phyloP scores from a whole-genome alignment of 2,329 filamentous ascomycete genomes.

The Teratosphaeria destructans region DNA sequence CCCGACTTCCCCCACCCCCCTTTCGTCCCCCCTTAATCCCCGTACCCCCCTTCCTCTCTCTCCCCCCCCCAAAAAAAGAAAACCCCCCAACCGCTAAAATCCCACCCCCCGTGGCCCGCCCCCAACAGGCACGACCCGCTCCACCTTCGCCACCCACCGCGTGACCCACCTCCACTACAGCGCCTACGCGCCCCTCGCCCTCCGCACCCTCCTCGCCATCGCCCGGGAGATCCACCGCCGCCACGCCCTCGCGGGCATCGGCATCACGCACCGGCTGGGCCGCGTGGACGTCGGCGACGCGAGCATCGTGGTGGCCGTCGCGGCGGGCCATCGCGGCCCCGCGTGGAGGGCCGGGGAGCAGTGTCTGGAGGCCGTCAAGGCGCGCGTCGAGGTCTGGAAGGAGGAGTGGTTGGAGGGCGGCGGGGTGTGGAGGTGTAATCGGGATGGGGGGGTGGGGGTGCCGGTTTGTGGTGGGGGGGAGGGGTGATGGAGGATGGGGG shows the following conservation, averaged over 20 bases:
- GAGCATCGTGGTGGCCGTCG: slow-evolving; percentile 82
- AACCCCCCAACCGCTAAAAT: slow-evolving; percentile 4
- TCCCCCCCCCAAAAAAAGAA: too few species aligned
- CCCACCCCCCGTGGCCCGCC: slow-evolving; percentile 10
- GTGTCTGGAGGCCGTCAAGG: slow-evolving; percentile 77
- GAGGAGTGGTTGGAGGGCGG: slow-evolving; percentile 77
- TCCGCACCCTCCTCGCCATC: slow-evolving; percentile 58
- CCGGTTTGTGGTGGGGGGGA: slow-evolving; percentile 5
- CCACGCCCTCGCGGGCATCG: slow-evolving; percentile 60
- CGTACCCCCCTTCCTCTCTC: too few species aligned
- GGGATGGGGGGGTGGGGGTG: slow-evolving; percentile 55
- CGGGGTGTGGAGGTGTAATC: slow-evolving; percentile 75
- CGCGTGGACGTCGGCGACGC: slow-evolving; percentile 84
- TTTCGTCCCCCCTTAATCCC: too few species aligned
- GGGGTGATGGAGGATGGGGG: too few species aligned
- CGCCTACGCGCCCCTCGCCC: slow-evolving; percentile 60
- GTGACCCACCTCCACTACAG: slow-evolving; percentile 67
- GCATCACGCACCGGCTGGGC: slow-evolving; percentile 76
- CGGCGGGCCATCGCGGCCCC: slow-evolving; percentile 68
- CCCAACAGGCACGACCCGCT: slow-evolving; percentile 45
- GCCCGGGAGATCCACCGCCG: slow-evolving; percentile 46
- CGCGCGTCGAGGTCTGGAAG: slow-evolving; percentile 90
- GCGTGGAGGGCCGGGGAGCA: slow-evolving; percentile 86
- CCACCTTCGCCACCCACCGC: slow-evolving; percentile 60
- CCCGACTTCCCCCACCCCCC: too few species aligned